phyloP scores from a whole-genome alignment of 352 stramenopile species.

The Phytophthora pluvialis region DNA sequence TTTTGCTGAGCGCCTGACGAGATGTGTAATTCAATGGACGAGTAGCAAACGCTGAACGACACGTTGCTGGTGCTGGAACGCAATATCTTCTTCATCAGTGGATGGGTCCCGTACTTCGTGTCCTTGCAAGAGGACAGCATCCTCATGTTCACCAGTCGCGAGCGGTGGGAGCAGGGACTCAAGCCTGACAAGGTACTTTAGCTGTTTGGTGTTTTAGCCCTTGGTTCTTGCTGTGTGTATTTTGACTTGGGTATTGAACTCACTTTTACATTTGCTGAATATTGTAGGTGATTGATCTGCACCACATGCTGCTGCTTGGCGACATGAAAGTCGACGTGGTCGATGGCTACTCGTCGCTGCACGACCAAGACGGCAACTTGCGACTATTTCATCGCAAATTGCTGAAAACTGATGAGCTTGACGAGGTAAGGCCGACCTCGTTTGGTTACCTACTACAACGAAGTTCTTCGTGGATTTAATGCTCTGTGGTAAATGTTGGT shows the following conservation, averaged over 20 bases:
- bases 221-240: background rate
- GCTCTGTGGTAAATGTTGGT: background rate
- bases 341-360: constrained; percentile 27
- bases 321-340: constrained; percentile 89
- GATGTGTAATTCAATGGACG: background rate
- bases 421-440: constrained; percentile 50
- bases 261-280: background rate
- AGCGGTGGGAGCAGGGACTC: constrained; percentile 85
- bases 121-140: constrained; percentile 84
- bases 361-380: constrained; percentile 37
- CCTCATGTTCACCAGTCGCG: constrained; percentile 77
- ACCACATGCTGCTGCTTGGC: constrained; percentile 73
- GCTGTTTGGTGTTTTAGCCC: background rate
- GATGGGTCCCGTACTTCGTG: constrained; percentile 84
- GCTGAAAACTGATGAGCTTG: constrained; percentile 77
- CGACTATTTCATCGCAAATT: constrained; percentile 80
- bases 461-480: background rate
- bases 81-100: constrained; percentile 87
- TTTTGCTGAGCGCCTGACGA: background rate
- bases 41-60: constrained; percentile 88
- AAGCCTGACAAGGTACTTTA: constrained; percentile 74
- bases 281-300: constrained; percentile 72
- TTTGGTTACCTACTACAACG: no score
- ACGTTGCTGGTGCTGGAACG: constrained; percentile 78
- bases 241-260: background rate